Evolutionary conservation across 805 yeast genomes (phyloP), one percentile per base, ranked within the genome.

Genomic region (Yamadazyma sp.): DNA sequence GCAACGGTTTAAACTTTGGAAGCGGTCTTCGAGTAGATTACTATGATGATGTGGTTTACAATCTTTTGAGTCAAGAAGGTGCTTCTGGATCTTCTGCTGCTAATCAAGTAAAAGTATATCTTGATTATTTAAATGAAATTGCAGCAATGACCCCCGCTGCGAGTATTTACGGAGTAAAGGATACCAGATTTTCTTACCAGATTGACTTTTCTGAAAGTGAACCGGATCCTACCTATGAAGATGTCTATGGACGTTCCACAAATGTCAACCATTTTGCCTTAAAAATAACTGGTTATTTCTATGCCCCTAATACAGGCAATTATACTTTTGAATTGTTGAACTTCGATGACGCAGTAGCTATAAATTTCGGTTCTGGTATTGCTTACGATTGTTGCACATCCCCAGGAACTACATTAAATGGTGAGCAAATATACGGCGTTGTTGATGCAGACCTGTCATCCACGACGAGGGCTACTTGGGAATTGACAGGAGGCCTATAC

Each of bases 241-340:
- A 7, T 7, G 22, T 9, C 5, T 29, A 29, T 29, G 25, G 25
- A 4, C 19, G 32, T n/a, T 11, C 15, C 5, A 19, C 25, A 4
- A 8, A 19, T 20, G n/a, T n/a, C 12, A 11, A 20, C 4, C 16
- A 29, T 13, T 29, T 29, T 29, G 32, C 17, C n/a, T 19, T 29
- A 11, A 20, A n/a, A 12, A 7, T 29, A 4, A 15, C 32, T 13
- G 46, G 48, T 44, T 19, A 45, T 44, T 23, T 48, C 45, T 8
- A 51, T 33, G 41, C 33, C 7, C 12, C 8, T 21, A 7, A 15
- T 14, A 7, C 33, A 13, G 35, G 29, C 11, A 21, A 5, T 27
- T 34, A 19, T 11, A 20, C 21, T 9, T 34, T 30, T 13, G 13
- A 5, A 7, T 9, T 28, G 9, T 8, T 9, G 13, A n/a, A 13